Conservation (phyloP, 352 stramenopile genomes). For the Pythium phragmitis region DNA sequence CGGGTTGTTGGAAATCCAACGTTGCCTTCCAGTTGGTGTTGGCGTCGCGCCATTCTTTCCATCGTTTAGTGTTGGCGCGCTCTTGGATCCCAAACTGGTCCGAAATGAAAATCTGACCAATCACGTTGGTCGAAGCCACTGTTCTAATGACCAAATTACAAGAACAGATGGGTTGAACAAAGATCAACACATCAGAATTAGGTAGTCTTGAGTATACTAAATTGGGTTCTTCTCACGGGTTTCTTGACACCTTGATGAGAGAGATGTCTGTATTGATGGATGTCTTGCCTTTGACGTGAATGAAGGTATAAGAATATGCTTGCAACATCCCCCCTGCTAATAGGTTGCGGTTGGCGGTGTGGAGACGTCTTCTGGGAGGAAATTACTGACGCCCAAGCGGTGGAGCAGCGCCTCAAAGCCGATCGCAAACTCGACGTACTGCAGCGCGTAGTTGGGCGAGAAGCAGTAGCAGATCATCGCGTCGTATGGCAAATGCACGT, state of each 20-base stretch:
- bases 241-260: too few relatives aligned
- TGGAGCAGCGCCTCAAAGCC: constrained; percentile 85
- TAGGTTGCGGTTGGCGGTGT: background rate
- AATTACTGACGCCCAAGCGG: constrained; percentile 53
- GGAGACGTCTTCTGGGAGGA: constrained; percentile 30
- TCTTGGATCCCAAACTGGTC: background rate
- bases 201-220: background rate
- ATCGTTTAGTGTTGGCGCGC: background rate
- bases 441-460: constrained; percentile 38
- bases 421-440: constrained; percentile 88
- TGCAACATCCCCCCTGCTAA: background rate
- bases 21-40: constrained; percentile 1
- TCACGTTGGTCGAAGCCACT: background rate
- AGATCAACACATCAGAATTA: background rate
- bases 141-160: constrained; percentile 11
- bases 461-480: constrained; percentile 88
- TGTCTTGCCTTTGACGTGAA: too few relatives aligned
- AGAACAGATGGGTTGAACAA: background rate
- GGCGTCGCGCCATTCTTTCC: background rate
- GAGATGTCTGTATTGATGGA: too few relatives aligned
- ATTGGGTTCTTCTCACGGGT: background rate
- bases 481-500: constrained; percentile 73
- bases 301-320: too few relatives aligned
- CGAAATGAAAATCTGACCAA: constrained; percentile 5
- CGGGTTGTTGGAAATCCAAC: background rate